Evolutionary conservation across 148 eudicot genomes (phyloP).

Genomic region (Cornus controversa): DNA sequence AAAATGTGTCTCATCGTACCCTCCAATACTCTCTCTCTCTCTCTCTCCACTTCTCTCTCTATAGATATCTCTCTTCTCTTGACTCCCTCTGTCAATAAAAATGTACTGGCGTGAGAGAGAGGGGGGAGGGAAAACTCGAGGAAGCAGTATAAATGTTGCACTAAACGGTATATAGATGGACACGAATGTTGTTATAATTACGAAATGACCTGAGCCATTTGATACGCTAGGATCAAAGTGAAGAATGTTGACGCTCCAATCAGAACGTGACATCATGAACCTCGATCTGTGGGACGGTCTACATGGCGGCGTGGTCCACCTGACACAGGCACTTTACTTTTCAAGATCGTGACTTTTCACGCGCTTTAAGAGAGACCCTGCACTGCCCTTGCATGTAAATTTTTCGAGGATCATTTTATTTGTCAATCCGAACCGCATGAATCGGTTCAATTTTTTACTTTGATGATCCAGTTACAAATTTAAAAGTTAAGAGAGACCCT

Average conservation of each 20-base stretch:
- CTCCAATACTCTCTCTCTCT: not conserved
- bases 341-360: not conserved
- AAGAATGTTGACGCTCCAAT: not conserved
- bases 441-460: too few relatives aligned
- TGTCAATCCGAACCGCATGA: too few relatives aligned
- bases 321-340: not conserved
- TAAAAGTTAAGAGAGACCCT: too few relatives aligned
- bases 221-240: not conserved
- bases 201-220: not conserved
- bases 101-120: not conserved
- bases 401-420: too few relatives aligned
- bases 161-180: not conserved
- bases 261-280: not conserved
- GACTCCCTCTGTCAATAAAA: too few relatives aligned
- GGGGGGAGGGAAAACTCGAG: constrained; percentile 12
- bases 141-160: not conserved
- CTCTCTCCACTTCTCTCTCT: not conserved
- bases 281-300: not conserved
- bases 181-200: not conserved
- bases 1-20: constrained; percentile 53
- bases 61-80: too few relatives aligned
- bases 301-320: not conserved
- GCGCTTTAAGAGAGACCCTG: not conserved
- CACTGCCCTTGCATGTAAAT: too few relatives aligned
- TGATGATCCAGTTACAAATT: too few relatives aligned